Conservation (phyloP, 208 protist genomes). For the Leishmania tropica region DNA sequence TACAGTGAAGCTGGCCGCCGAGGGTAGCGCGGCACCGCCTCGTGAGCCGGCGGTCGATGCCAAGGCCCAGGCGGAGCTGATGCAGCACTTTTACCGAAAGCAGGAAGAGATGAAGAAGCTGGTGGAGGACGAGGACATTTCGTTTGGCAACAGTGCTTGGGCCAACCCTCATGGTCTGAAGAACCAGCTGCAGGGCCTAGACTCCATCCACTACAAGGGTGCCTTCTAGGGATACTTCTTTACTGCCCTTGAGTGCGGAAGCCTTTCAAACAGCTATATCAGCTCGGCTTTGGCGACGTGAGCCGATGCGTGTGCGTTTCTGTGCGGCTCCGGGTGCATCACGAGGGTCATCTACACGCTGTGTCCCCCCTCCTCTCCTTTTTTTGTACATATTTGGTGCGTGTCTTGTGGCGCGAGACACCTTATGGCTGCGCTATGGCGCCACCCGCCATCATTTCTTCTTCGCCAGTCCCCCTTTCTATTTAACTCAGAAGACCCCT, state of each 20-base stretch:
- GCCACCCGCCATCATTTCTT: not conserved
- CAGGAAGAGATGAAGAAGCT: conserved; percentile 95
- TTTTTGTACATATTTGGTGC: not conserved
- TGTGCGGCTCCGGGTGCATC: not conserved
- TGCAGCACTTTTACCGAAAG: conserved; percentile 92
- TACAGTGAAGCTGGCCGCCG: conserved; percentile 86
- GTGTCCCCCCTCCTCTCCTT: not conserved
- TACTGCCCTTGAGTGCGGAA: too few species aligned
- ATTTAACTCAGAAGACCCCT: too few species aligned
- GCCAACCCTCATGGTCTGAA: conserved; percentile 89
- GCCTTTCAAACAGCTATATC: not conserved
- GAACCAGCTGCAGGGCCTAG: conserved; percentile 85
- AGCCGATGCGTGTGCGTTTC: not conserved
- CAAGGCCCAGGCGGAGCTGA: conserved; percentile 88
- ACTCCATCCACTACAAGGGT: conserved; percentile 62
- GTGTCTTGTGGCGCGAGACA: not conserved
- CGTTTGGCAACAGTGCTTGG: conserved; percentile 90
- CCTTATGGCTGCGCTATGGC: not conserved
- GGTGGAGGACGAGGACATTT: conserved; percentile 90
- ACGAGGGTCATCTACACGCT: not conserved
- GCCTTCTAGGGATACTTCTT: not conserved
- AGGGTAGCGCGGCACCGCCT: conserved; percentile 74
- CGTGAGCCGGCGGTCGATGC: conserved; percentile 84
- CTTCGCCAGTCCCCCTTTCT: not conserved
- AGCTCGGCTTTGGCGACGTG: not conserved